These are phyloP conservation scores for Pholiota conissans DNA, from an alignment of 768 basidiomycete species.

Conservation along the genomic window DNA sequence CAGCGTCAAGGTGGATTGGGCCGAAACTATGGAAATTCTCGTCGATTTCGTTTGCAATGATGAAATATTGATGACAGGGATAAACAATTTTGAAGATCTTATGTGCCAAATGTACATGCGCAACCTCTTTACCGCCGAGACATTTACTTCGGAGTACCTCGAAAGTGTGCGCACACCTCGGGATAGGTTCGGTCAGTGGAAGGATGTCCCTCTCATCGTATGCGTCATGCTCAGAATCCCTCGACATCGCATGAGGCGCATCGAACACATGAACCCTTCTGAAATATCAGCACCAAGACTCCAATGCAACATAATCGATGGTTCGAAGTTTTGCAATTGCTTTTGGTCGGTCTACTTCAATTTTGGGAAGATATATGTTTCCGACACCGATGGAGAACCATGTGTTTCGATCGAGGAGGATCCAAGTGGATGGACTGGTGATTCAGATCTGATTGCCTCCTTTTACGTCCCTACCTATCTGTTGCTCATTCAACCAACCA, in stretches of 20 bases:
- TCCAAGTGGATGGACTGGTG: conserved; percentile 28
- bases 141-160: conserved; percentile 12
- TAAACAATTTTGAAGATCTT: conserved; percentile 37
- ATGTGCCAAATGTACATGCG: conserved; percentile 34
- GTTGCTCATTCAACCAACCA: conserved; percentile 20
- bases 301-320: too few relatives aligned
- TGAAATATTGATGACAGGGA: conserved; percentile 23
- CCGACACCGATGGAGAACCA: conserved; percentile 6
- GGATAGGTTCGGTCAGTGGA: conserved; percentile 31
- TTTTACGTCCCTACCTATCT: conserved; percentile 34
- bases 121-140: conserved; percentile 21
- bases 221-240: conserved; percentile 37
- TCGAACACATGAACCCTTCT: conserved; percentile 23
- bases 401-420: conserved; percentile 31
- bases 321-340: conserved; percentile 23
- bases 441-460: conserved; percentile 33
- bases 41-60: conserved; percentile 24
- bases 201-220: conserved; percentile 35
- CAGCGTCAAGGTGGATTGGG: conserved; percentile 41
- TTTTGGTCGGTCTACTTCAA: conserved; percentile 32
- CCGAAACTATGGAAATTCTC: conserved; percentile 34
- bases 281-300: conserved; percentile 30
- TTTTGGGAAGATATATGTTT: conserved; percentile 28
- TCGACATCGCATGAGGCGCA: conserved; percentile 21
- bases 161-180: conserved; percentile 8